These are phyloP conservation scores for Hibiscus trionum DNA, from an alignment of 345 rosid species.

Conservation along the genomic window DNA sequence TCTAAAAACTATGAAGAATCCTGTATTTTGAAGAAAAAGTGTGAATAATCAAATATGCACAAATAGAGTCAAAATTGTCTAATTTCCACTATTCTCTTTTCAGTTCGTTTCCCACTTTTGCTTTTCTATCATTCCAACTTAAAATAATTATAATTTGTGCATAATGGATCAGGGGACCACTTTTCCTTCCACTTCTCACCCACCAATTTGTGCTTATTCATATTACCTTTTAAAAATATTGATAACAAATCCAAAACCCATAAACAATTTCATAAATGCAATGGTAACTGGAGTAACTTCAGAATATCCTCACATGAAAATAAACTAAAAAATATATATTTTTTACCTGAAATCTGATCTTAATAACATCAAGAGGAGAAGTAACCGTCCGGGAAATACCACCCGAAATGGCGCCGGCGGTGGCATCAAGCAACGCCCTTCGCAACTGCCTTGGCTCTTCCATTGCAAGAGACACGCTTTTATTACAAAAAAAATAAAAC, in stretches of 20 bases:
- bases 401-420: slow-evolving; percentile 80
- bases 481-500: background rate
- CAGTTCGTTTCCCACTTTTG: too few species aligned
- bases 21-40: too few species aligned
- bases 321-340: background rate
- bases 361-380: slow-evolving; percentile 96
- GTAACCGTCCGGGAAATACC: slow-evolving; percentile 79
- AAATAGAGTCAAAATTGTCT: too few species aligned
- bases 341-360: slow-evolving; percentile 89
- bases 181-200: too few species aligned
- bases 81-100: too few species aligned
- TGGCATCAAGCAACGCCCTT: slow-evolving; percentile 51
- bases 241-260: background rate
- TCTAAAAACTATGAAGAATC: too few species aligned
- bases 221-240: background rate
- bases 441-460: slow-evolving; percentile 77
- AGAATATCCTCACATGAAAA: background rate
- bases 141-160: too few species aligned
- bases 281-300: background rate
- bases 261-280: background rate
- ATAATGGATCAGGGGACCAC: too few species aligned
- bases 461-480: slow-evolving; percentile 18
- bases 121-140: too few species aligned
- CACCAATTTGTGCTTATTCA: too few species aligned
- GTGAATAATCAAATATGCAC: too few species aligned